Base-by-base conservation (phyloP, 2,329 filamentous ascomycete genomes). In the Colletotrichum sp. region DNA sequence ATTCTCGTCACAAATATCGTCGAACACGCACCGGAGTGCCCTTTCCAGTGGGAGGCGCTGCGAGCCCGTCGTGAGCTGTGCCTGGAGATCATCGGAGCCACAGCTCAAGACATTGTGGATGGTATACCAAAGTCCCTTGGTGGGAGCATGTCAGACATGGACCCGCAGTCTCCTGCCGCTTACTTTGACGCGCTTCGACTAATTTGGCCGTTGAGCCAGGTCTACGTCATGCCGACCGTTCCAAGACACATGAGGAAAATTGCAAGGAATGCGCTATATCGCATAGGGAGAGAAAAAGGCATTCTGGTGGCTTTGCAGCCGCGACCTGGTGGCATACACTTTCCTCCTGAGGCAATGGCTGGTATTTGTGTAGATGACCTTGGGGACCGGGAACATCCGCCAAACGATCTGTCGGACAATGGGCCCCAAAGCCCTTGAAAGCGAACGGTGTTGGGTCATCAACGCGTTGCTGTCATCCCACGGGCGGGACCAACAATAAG, bases 121-220 rank as follows among this genome's bases (percentile, higher is more conserved):
- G 75, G 73, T 28, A 77, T 83, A 7, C 81, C 81, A 1, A 49
- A 24, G 13, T 74, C 80, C 8, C 76, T 86, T 12, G 81, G 80
- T 15, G 79, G 80, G 3, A 77, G 80, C 24, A 70, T 78, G 12
- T 75, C 77, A 4, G 77, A 79, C 44, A 78, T 78, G 12, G 81
- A 82, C 64, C 79, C 68, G 44, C 32, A 79, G 44, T 79, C 83
- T 12, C 85, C 84, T 26, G 80, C 78, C 55, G 79, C 81, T 13
- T 77, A 86, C 52, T 85, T 86, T 69, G 83, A 85, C 32, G 84
- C 84, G 2, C 71, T 87, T 52, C 83, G 82, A 79, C 74, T 86
- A 32, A 80, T 86, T 18, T 87, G 85, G 83, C 85, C 85, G 10
- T 80, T 86, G 24, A 82, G 82, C 8, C 72, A 81, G 2, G 78